Evolutionary conservation across 106 monocot genomes (phyloP), one percentile per base, ranked within the genome.

Genomic region (Triglochin maritima): DNA sequence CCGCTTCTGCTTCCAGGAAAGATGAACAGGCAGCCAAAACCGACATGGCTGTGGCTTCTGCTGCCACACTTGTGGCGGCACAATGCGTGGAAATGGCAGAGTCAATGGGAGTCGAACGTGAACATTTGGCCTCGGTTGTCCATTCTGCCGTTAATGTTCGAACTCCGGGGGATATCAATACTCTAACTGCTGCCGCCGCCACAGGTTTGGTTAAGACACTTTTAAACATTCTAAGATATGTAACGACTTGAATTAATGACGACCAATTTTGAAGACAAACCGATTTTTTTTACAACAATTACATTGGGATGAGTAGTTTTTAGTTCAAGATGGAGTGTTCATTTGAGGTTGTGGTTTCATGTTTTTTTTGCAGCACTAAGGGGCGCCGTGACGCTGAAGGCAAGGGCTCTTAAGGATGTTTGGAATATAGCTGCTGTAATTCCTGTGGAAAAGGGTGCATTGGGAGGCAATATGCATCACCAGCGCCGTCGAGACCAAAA

Each of bases 381-480:
- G 76, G 96, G 91, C 0, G 91, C 91, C 4, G 96, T 88, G 5
- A 86, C 96, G 0, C 46, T 91, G 72, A 98, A 87, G 79, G 96
- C 96, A 4, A 80, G 96, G 71, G 88, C 86, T 3, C 59, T 92
- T 41, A 98, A 91, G 76, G 96, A 98, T 51, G 96, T 88, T 12
- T 98, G 96, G 96, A 98, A 98, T 76, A 79, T 88, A 11, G 88
- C 96, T 0, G 91, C 96, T 0, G 91, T 98, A 4, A 88, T 98
- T 45, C 96, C 96, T 2, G 86, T 92, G 3, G 96, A 91, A 70
- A 91, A 88, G 71, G 95, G 85, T 4, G 74, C 68, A 3, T 49
- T 47, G 51, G 65, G 12, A 41, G 72, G 45, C 53, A 66, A 29
- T 4, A 53, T 13, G 59, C 78, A 64, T 62, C 61, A 52, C 46